Evolutionary conservation across 129 eudicot species (phyloP), one percentile per base, ranked within the genome.

Genomic region (Flaveria robusta): DNA sequence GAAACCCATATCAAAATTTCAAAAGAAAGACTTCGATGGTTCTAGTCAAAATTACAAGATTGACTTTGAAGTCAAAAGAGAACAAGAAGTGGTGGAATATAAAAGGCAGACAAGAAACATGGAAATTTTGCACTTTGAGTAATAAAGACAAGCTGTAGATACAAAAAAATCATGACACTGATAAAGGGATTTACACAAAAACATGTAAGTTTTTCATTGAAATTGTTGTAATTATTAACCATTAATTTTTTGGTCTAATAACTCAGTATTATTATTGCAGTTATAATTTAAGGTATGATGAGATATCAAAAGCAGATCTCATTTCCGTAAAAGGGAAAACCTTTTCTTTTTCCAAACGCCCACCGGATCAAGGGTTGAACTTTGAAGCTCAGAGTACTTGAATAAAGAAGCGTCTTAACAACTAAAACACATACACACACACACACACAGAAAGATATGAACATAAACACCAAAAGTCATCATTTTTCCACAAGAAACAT

Each of bases 271-370:
- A 34, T 51, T 71, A 66, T 54, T 76, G 70, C 69, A 29, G 56
- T 58, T 63, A 68, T 74, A 83, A 62, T 29, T 72, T 77, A 39
- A 66, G 86, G 84, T 62, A 87, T 87, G 92, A 82, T 87, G 89
- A 84, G 81, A 80, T 83, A 91, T 76, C 71, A 75, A 84, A 87
- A 87, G 88, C 81, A 87, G 89, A 89, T 87, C 88, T 73, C 80
- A 77, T 89, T 87, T 87, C 91, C 86, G 72, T 73, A 82, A 86
- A 85, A 85, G 79, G 91, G 82, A 77, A 78, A 79, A 82, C 80
- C 77, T 85, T 88, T 87, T 91, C 85, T 83, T 31, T 34, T 41
- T 73, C 31, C 50, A 73, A 72, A 76, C 41, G 69, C 80, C 87
- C 85, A 79, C 87, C 83, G 65, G 66, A 80, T 49, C 64, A 34